Evolutionary conservation across 2,329 filamentous ascomycete species (phyloP).

Genomic region (Epichloe glyceriae): DNA sequence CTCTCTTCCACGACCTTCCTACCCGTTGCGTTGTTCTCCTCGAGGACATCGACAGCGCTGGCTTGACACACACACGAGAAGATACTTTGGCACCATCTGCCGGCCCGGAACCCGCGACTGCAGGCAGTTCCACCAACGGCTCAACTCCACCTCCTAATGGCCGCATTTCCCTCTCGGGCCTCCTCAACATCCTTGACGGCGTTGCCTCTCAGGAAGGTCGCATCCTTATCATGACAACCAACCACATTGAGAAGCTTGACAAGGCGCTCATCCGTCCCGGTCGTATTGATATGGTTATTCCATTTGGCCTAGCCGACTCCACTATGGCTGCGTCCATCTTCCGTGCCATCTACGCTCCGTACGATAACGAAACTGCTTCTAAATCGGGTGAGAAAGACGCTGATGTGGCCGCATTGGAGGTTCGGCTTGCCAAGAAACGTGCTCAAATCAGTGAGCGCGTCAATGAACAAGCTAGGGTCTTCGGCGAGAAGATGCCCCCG

Average conservation of each 20-base stretch:
- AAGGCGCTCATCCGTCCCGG: constrained; percentile 50
- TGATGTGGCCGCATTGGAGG: constrained; percentile 16
- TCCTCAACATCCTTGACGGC: constrained; percentile 73
- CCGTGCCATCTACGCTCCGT: constrained; percentile 43
- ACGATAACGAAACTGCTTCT: constrained; percentile 21
- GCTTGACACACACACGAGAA: constrained; percentile 48
- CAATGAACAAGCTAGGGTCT: constrained; percentile 32
- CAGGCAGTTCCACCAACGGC: constrained; percentile 2
- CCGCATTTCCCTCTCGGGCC: constrained; percentile 56
- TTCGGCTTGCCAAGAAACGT: constrained; percentile 17
- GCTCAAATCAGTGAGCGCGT: constrained; percentile 27
- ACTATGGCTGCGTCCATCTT: constrained; percentile 42
- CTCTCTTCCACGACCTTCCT: constrained; percentile 54
- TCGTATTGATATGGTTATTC: constrained; percentile 46
- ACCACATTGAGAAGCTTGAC: constrained; percentile 48
- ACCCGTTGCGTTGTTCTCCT: constrained; percentile 59
- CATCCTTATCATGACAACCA: constrained; percentile 55
- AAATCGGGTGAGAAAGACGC: constrained; percentile 11
- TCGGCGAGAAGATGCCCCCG: constrained; percentile 37
- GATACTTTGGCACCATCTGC: constrained; percentile 7
- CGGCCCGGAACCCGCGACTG: constrained; percentile 3
- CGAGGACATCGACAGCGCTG: constrained; percentile 65
- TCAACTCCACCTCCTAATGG: constrained; percentile 7
- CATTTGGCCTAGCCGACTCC: constrained; percentile 41
- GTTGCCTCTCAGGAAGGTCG: constrained; percentile 50